Evolutionary conservation across 176 grass and related monocot species (phyloP), one percentile per base, ranked within the genome.

Genomic region (Avena eriantha): DNA sequence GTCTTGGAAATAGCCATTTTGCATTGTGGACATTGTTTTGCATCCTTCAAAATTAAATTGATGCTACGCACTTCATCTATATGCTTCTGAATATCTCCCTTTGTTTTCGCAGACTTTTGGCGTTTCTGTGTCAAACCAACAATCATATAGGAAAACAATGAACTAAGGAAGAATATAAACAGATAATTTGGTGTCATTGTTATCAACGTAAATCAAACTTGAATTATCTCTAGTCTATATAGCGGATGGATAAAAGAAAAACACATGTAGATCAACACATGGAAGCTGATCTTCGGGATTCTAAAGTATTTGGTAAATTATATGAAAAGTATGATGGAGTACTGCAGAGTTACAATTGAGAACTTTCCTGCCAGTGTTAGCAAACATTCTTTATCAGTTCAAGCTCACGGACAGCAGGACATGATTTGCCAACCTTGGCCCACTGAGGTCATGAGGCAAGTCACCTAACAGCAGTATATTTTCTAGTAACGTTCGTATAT

Each of bases 1-100:
- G 53, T 93, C 83, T 86, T 86, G 14, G 86, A 92, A 54, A 96
- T 96, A 56, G 94, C 94, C 81, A 96, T 93, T 85, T 68, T 87
- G 84, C 94, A 93, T 65, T 59, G 68, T 7, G 91, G 94, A 36
- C 94, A 96, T 59, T 86, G 87, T 81, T 93, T 96, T 68, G 91
- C 69, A 86, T 91, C 89, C 84, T 86, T 92, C 83, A 93, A 76
- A 79, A 89, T 88, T 84, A 86, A 87, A 58, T 77, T 91, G 17
- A 96, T 24, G 66, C 89, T 95, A 7, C 76, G 73, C 59, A 95
- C 74, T 84, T 95, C 93, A 47, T 95, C 58, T 48, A 95, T 29
- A 49, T 92, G 6, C 59, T 88, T 90, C 33, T 78, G 84, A 35
- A 89, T 78, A 79, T 89, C 89, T 81, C 34, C 76, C 39, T 36